Evolutionary conservation across 2,329 filamentous ascomycete species (phyloP), one percentile per base, ranked within the genome.

Genomic region (Apiospora saccharicola): DNA sequence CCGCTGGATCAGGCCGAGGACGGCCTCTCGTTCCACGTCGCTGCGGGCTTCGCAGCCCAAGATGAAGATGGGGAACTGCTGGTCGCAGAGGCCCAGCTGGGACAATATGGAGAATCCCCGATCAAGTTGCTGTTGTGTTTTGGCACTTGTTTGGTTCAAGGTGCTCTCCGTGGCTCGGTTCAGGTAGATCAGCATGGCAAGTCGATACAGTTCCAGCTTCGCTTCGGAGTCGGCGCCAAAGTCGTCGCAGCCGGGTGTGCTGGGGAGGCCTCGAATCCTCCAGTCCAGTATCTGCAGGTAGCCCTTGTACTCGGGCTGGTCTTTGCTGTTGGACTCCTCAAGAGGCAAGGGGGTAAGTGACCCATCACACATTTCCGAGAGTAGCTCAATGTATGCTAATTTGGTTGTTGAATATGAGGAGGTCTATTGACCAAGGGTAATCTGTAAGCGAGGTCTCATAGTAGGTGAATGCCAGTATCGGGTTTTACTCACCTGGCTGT

Each of bases 1-100:
- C 51, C 74, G 78, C 0, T 75, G 37, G 14, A 83, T 78, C 0
- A 83, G 70, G 4, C 79, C 78, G 8, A 80, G 76, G 5, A 79
- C 49, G 2, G 73, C 68, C 0, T 72, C 74, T 34, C 78, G 75
- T 30, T 78, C 76, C 7, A 74, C 73, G 49, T 79, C 78, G 4
- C 68, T 73, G n/a, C 75, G 74, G 2, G 79, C 78, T 64, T 80
- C 78, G 49, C 75, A 78, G 10, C 78, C 78, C 3, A 80, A 12
- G 26, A 79, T 72, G 47, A 78, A 76, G 6, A 80, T 37, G 2
- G 78, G 76, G 46, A 80, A 77, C 69, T 80, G 77, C 16, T 73
- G 72, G 24, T 76, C 67, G 67, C 78, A 80, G 12, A 72, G 74
- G 7, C 67, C 68, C 0, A 80, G n/a, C 19, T 51, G 30, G 0